Base-by-base conservation (phyloP, 2,329 filamentous ascomycete genomes). In the Paecilomyces formosus region DNA sequence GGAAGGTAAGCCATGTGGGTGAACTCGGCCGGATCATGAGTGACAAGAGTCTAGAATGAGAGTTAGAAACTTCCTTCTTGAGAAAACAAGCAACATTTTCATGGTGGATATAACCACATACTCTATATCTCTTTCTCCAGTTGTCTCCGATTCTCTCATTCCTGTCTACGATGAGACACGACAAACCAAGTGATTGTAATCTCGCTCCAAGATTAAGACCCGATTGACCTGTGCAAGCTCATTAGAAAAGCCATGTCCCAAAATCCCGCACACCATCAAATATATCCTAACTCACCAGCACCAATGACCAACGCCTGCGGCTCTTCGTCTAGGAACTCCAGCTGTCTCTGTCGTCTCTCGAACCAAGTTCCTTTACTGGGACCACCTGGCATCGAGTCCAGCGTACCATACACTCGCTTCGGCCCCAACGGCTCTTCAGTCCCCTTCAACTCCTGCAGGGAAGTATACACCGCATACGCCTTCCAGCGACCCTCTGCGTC, bases 91-190 rank as follows among this genome's bases (percentile, higher is more conserved):
- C 12, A n/a, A 31, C 8, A 31, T 31, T 9, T 3, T 31, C 30
- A 31, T 12, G 11, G 11, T 31, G 3, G 33, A 50, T 6, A 11
- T 53, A 18, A 9, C 57, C 56, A 21, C 39, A 13, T 55, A 74
- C 72, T 24, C 75, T 70, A 60, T 82, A 82, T n/a, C 81, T 73
- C 15, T 76, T 72, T 2, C 78, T 68, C 80, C 80, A 82, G 55
- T 79, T 80, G 60, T 81, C 79, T 3, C 79, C 79, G 9, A 82
- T 69, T 0, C 75, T 68, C 15, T 74, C 67, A 45, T 77, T 75
- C 55, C 73, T 73, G 55, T 82, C 80, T 13, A 82, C 64, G 30
- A 82, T 68, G 18, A 81, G 65, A 55, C 67, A 70, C 4, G 72
- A 70, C 0, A 79, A 57, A 3, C 74, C 72, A 12, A 78, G 65